Percentiles rank a stretch among this genome's conserved stretches.
These are phyloP conservation scores for Petunia hybrid DNA, from an alignment of 305 asterid species.

Conservation along the genomic window DNA sequence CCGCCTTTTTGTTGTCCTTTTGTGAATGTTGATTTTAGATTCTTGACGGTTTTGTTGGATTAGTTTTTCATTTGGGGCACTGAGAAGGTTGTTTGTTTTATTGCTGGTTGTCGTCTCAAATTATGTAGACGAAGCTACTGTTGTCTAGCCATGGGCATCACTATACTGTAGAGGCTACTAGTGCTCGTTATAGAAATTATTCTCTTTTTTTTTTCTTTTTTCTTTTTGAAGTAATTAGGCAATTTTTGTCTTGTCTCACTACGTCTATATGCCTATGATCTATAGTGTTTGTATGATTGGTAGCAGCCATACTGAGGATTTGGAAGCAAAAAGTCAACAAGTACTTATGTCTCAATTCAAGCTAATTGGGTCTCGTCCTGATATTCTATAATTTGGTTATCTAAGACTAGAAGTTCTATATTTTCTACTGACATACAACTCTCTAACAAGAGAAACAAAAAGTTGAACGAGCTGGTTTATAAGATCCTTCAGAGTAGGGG, in stretches of 20 bases:
- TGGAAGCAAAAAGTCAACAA: not conserved
- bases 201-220: too few species aligned
- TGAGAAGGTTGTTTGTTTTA: slow-evolving; percentile 13
- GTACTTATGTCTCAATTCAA: not conserved
- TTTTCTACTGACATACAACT: slow-evolving; percentile 4
- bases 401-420: not conserved
- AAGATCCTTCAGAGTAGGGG: too few species aligned
- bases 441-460: not conserved
- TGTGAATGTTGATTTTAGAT: not conserved
- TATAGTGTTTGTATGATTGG: not conserved
- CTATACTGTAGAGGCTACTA: not conserved
- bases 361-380: not conserved
- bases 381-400: not conserved
- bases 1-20: not conserved
- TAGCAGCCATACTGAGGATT: not conserved
- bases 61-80: not conserved
- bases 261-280: not conserved
- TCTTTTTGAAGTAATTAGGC: too few species aligned
- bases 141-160: not conserved
- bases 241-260: not conserved
- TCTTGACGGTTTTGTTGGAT: slow-evolving; percentile 11
- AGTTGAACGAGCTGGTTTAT: not conserved
- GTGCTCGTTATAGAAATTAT: not conserved
- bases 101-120: slow-evolving; percentile 21
- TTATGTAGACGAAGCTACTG: slow-evolving; percentile 4